Percentiles rank a stretch among this genome's conserved stretches.
Evolutionary conservation across 345 rosid species (phyloP).

Genomic region (Camelina neglecta): DNA sequence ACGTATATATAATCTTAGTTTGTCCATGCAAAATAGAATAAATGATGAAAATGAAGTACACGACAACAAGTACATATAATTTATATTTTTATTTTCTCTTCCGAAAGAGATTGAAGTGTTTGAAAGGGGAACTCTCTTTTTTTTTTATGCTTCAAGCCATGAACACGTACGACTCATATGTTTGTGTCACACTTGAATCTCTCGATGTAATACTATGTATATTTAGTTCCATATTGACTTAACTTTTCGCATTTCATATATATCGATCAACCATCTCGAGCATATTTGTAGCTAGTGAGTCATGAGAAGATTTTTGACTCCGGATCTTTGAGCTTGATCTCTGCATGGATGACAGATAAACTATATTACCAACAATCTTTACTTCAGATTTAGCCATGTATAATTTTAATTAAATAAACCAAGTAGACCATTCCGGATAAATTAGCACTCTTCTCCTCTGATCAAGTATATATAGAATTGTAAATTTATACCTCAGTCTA

Average conservation of each 20-base stretch:
- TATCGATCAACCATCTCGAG: slow-evolving; percentile 19
- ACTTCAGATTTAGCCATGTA: background rate
- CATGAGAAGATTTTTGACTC: slow-evolving; percentile 19
- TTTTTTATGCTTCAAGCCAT: background rate
- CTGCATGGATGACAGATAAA: slow-evolving; percentile 29
- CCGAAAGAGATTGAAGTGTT: slow-evolving; percentile 41
- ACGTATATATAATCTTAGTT: background rate
- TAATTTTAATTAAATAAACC: background rate
- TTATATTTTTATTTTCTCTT: background rate
- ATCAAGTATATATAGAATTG: background rate
- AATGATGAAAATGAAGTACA: slow-evolving; percentile 16
- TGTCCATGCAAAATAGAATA: slow-evolving; percentile 1
- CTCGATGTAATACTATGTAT: background rate
- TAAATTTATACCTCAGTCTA: background rate
- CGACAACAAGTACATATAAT: slow-evolving; percentile 9
- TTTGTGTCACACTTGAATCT: slow-evolving; percentile 5
- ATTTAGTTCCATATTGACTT: slow-evolving; percentile 9
- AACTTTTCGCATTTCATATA: slow-evolving; percentile 11
- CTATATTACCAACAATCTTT: background rate
- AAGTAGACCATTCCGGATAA: background rate
- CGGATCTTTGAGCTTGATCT: slow-evolving; percentile 8
- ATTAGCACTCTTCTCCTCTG: background rate
- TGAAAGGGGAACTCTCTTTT: slow-evolving; percentile 41
- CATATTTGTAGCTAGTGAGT: background rate
- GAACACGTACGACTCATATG: too few species aligned